Evolutionary conservation across 1,284 basidiomycete genomes (phyloP), one percentile per base, ranked within the genome.

Genomic region (Stereum hirsutum): DNA sequence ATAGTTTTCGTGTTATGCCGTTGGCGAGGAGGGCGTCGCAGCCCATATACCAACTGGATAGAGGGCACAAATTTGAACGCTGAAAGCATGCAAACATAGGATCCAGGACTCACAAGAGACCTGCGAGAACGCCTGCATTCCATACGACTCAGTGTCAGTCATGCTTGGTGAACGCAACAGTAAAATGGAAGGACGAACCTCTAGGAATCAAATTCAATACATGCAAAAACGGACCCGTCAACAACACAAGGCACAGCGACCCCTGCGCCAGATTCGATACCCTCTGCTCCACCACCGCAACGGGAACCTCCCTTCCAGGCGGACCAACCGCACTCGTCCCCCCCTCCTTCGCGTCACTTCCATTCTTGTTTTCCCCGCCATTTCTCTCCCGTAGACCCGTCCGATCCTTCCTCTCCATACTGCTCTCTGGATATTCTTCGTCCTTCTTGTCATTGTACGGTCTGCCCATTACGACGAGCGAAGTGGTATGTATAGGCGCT

Each of bases 401-500:
- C 15, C 21, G 21, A 17, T 33, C 24, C 12, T 7, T 30, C 34
- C 39, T 46, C 11, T 38, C 21, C 5, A 28, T 11, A 14, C n/a
- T 32, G 26, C 44, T 32, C 20, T 53, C 31, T 19, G n/a, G 20
- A 34, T 20, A 1, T 4, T 46, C 37, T 30, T 41, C 35, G 17
- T 68, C 67, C 23, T 73, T 73, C 7, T 59, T 53, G 21, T 63
- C 65, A 47, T 69, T 78, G 27, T 50, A 39, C 2, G 63, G 60
- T 12, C 54, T 63, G 1, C 83, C 80, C 73, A 89, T 82, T 31
- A 95, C 74, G 14, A 88, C 70, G 0, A 99, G 75, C 6, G 90
- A 87, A 11, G 80, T 77, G 0, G 94, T 97, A 55, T 97, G 93
- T 20, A 96, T 88, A 0, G 94, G 95, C 1, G 95, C 94, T 63